phyloP scores from a whole-genome alignment of 1,284 basidiomycete genomes.

The Ceraceosorus guamensis region DNA sequence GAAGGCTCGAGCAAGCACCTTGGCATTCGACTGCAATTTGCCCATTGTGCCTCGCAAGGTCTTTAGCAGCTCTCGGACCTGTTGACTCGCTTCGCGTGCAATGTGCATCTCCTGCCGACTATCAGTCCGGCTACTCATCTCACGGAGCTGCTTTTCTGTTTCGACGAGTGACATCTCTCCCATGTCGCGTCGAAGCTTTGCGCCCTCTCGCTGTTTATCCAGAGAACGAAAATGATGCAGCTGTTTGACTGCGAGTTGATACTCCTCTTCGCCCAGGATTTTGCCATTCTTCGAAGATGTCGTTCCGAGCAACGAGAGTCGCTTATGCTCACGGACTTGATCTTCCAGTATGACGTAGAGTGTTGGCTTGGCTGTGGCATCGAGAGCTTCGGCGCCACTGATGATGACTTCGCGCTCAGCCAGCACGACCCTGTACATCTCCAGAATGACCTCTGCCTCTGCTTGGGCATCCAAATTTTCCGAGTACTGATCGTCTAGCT shows the following conservation, averaged over 20 bases:
- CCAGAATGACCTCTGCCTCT: conserved; percentile 40
- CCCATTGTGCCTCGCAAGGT: conserved; percentile 26
- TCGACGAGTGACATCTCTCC: conserved; percentile 11
- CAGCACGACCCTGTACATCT: conserved; percentile 41
- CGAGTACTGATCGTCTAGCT: conserved; percentile 42
- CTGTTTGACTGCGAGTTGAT: conserved; percentile 27
- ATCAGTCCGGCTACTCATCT: conserved; percentile 12
- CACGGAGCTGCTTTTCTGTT: conserved; percentile 18
- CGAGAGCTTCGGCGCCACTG: conserved; percentile 28
- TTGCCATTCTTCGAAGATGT: conserved; percentile 16
- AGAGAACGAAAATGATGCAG: conserved; percentile 32
- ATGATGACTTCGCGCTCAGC: conserved; percentile 39
- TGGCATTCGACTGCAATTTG: conserved; percentile 18
- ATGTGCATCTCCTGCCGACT: conserved; percentile 18
- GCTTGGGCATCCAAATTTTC: conserved; percentile 43
- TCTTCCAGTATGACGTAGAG: conserved; percentile 32
- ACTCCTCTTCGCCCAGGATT: conserved; percentile 18
- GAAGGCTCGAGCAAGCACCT: conserved; percentile 21
- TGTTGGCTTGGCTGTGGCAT: conserved; percentile 26
- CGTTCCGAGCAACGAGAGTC: conserved; percentile 12
- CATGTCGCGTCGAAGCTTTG: conserved; percentile 7
- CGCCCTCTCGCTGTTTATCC: conserved; percentile 22
- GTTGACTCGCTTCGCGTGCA: conserved; percentile 11
- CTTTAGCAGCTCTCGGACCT: conserved; percentile 16
- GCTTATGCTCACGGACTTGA: conserved; percentile 13